Percentiles rank a stretch among this genome's conserved stretches.
Conservation (phyloP, 1,284 basidiomycete species). For the Takashimella koratensis region DNA sequence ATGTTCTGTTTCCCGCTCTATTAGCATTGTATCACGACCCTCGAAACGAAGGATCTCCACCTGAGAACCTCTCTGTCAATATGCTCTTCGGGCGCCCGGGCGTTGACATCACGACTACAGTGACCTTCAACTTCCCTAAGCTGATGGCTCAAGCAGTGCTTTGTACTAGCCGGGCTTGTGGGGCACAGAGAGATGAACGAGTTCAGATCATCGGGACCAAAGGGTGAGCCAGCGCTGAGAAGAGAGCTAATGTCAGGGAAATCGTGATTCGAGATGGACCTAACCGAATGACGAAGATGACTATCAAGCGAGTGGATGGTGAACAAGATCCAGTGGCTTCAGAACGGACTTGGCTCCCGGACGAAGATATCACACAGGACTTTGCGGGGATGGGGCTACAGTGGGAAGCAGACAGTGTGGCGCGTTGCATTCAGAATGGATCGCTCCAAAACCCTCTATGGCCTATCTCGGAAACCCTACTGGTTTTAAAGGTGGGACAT, state of each 20-base stretch:
- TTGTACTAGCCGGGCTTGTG: conserved; percentile 5
- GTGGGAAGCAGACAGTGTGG: conserved; percentile 50
- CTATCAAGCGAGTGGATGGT: not conserved
- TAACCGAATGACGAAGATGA: conserved; percentile 7
- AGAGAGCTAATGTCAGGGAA: not conserved
- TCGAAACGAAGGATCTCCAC: conserved; percentile 26
- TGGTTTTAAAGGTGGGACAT: too few relatives aligned
- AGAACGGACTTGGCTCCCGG: conserved; percentile 10
- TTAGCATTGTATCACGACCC: conserved; percentile 31
- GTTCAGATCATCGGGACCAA: conserved; percentile 9
- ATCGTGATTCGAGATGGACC: conserved; percentile 7
- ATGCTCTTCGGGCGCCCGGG: conserved; percentile 43
- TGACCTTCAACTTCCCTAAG: conserved; percentile 40
- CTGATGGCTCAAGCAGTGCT: conserved; percentile 26
- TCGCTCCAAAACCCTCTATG: conserved; percentile 37
- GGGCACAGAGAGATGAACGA: conserved; percentile 2
- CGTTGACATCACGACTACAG: conserved; percentile 42
- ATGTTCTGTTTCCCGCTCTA: conserved; percentile 18
- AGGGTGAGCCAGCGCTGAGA: not conserved
- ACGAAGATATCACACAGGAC: conserved; percentile 25
- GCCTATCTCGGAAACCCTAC: conserved; percentile 40
- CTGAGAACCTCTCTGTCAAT: conserved; percentile 30
- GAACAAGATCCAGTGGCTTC: not conserved
- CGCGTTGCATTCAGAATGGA: conserved; percentile 41
- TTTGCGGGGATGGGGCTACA: conserved; percentile 39